A percentile compares a stretch with the other conserved stretches of the same genome.
phyloP scores from a whole-genome alignment of 176 grass and related monocot species.

The Coix lacrymajobi region DNA sequence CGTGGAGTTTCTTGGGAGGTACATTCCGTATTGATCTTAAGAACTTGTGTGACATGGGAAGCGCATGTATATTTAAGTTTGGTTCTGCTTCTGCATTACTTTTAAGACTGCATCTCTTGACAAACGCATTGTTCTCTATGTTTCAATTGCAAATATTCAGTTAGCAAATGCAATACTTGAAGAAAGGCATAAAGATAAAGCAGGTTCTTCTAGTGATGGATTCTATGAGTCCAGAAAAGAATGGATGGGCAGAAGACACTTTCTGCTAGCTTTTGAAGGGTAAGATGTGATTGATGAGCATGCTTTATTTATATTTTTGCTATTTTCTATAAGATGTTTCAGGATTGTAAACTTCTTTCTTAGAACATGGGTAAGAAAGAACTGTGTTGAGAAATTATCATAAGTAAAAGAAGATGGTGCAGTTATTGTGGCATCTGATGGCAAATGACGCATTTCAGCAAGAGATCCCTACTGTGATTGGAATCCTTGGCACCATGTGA shows the following conservation, averaged over 20 bases:
- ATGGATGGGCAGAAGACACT: constrained; percentile 92
- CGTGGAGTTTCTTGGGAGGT: constrained; percentile 91
- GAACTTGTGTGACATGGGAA: background rate
- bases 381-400: constrained; percentile 3
- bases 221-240: constrained; percentile 96
- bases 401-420: constrained; percentile 5
- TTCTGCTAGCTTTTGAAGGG: constrained; percentile 81
- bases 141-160: constrained; percentile 34
- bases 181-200: constrained; percentile 57
- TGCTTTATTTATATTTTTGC: constrained; percentile 26
- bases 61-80: background rate
- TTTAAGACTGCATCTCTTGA: constrained; percentile 24
- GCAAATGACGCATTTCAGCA: background rate
- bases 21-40: constrained; percentile 4
- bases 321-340: background rate
- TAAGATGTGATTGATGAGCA: constrained; percentile 36
- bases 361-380: background rate
- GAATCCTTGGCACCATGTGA: background rate
- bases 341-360: background rate
- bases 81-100: constrained; percentile 9
- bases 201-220: constrained; percentile 53
- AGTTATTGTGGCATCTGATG: background rate
- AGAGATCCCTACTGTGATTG: background rate
- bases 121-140: background rate
- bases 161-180: constrained; percentile 65